A percentile compares a stretch with the other conserved stretches of the same genome.
Conservation (phyloP, 768 basidiomycete genomes). For the Agaricus bisporus region DNA sequence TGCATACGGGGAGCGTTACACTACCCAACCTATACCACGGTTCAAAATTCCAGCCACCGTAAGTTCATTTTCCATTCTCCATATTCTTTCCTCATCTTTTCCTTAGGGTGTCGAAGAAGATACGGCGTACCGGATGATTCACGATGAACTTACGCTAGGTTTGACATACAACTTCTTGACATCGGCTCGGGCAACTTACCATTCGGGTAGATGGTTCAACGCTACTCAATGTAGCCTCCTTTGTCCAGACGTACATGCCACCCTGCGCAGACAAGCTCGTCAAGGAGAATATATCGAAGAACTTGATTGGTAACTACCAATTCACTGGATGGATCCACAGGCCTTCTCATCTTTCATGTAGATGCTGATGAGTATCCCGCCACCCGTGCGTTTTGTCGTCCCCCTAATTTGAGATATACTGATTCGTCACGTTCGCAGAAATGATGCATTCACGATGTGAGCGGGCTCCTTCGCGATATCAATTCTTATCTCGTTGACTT, state of each 20-base stretch:
- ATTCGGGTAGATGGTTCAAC: slow-evolving; percentile 44
- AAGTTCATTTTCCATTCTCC: background rate
- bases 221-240: slow-evolving; percentile 58
- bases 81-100: background rate
- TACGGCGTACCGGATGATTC: slow-evolving; percentile 48
- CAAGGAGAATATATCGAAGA: slow-evolving; percentile 60
- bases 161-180: slow-evolving; percentile 19
- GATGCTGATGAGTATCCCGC: slow-evolving; percentile 62
- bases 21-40: slow-evolving; percentile 65
- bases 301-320: slow-evolving; percentile 40
- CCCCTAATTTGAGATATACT: background rate
- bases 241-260: slow-evolving; percentile 61
- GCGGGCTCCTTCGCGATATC: background rate
- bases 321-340: background rate
- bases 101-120: slow-evolving; percentile 50
- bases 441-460: slow-evolving; percentile 48
- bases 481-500: background rate
- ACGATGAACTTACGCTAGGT: slow-evolving; percentile 58
- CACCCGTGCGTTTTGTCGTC: slow-evolving; percentile 33
- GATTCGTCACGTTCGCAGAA: slow-evolving; percentile 22
- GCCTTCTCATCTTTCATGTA: slow-evolving; percentile 9
- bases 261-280: slow-evolving; percentile 47
- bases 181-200: background rate
- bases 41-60: slow-evolving; percentile 56
- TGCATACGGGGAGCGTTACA: slow-evolving; percentile 59